Evolutionary conservation across 768 basidiomycete species (phyloP).

Genomic region (Trichaptum fuscoviolaceum): DNA sequence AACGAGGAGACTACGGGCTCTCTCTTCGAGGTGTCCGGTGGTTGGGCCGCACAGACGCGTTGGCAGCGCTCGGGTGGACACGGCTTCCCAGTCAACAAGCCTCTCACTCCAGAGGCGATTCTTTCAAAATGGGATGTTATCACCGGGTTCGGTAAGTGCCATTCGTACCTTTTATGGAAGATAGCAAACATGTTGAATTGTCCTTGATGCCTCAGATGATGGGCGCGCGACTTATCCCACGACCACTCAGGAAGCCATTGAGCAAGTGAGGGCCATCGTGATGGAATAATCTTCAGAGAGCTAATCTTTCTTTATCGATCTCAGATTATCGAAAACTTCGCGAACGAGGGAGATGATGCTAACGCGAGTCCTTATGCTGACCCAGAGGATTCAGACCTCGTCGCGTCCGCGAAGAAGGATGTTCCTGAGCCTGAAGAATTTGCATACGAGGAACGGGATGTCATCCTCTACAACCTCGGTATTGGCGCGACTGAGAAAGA

Average conservation of each 20-base stretch:
- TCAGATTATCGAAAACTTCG: slow-evolving; percentile 56
- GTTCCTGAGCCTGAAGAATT: slow-evolving; percentile 52
- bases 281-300: background rate
- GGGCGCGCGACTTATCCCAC: slow-evolving; percentile 78
- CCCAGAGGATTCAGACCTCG: slow-evolving; percentile 75
- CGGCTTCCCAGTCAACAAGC: slow-evolving; percentile 77
- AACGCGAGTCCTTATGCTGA: slow-evolving; percentile 51
- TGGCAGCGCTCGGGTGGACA: slow-evolving; percentile 90
- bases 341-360: slow-evolving; percentile 31
- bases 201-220: slow-evolving; percentile 46
- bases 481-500: slow-evolving; percentile 92
- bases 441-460: slow-evolving; percentile 81
- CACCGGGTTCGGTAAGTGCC: slow-evolving; percentile 69
- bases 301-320: background rate
- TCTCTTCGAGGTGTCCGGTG: slow-evolving; percentile 84
- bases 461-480: slow-evolving; percentile 93
- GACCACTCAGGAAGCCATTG: slow-evolving; percentile 68
- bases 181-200: slow-evolving; percentile 7
- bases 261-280: slow-evolving; percentile 43
- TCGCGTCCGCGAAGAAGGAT: slow-evolving; percentile 74
- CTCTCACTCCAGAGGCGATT: slow-evolving; percentile 77
- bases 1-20: slow-evolving; percentile 69
- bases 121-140: slow-evolving; percentile 75
- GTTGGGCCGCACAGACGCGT: slow-evolving; percentile 87
- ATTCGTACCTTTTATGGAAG: background rate